Conservation (phyloP, 2,329 filamentous ascomycete genomes). For the Botrytis fabae region DNA sequence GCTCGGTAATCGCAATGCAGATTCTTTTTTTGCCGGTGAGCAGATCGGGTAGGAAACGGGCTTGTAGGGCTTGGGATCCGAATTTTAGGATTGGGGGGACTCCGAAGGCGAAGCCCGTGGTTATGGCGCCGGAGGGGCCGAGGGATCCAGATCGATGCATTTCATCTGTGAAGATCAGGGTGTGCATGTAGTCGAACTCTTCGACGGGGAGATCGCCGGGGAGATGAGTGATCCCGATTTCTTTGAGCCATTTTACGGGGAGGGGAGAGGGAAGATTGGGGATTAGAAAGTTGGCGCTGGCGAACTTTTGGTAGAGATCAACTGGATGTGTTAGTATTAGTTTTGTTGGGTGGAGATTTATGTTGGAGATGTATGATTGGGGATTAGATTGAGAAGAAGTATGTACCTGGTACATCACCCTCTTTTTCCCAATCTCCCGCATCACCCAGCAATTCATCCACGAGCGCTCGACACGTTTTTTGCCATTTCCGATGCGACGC, state of each 20-base stretch:
- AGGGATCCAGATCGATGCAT: slow-evolving; percentile 64
- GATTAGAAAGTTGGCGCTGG: slow-evolving; percentile 66
- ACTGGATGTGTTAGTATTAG: slow-evolving; percentile 48
- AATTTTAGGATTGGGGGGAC: neutral
- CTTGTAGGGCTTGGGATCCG: neutral
- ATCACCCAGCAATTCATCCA: slow-evolving; percentile 59
- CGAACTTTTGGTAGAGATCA: slow-evolving; percentile 62
- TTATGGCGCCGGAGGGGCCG: slow-evolving; percentile 47
- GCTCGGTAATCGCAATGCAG: neutral
- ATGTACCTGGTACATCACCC: slow-evolving; percentile 41
- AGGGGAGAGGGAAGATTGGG: slow-evolving; percentile 68
- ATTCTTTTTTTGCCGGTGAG: neutral
- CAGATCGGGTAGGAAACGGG: neutral
- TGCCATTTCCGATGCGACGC: slow-evolving; percentile 66
- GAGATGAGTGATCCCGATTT: slow-evolving; percentile 64
- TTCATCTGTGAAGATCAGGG: slow-evolving; percentile 69
- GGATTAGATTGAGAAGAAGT: neutral
- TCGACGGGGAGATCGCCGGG: slow-evolving; percentile 66
- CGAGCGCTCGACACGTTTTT: slow-evolving; percentile 65
- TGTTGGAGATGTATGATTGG: neutral
- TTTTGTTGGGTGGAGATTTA: neutral
- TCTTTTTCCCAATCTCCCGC: slow-evolving; percentile 70
- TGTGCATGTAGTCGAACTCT: slow-evolving; percentile 72
- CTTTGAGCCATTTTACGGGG: slow-evolving; percentile 66
- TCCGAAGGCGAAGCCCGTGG: neutral